Evolutionary conservation across 176 grass and related monocot species (phyloP), one percentile per base, ranked within the genome.

Genomic region (Oryza longistaminata): DNA sequence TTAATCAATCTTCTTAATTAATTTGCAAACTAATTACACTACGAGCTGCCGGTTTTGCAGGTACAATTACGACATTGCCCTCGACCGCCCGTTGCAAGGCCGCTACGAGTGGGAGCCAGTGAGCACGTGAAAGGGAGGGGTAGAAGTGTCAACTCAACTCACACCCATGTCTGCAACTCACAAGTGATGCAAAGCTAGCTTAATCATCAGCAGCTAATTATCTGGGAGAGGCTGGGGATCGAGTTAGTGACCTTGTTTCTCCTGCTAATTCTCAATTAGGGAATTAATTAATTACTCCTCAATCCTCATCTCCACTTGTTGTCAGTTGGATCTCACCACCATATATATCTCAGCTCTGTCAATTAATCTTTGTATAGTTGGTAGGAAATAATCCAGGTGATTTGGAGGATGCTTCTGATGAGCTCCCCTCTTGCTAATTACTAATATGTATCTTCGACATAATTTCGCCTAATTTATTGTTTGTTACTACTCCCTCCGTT

Each of bases 1-100:
- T 0, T 24, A 10, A 34, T 31, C 0, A 31, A 31, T 31, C 29
- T 31, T 2, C 29, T 31, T 31, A 31, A n/a, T 15, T 65, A 27
- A 22, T 15, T 65, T 49, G 26, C 75, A 42, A 42, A 91, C 75
- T 64, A 29, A 91, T 34, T 34, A 34, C 34, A 35, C 34, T 5
- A 0, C 1, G 73, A 81, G 82, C 70, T 66, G 15, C 17, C 1
- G 11, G 9, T 22, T 65, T 15, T 33, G 39, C 82, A 92, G 90
- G 73, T 92, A 92, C 24, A 92, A 92, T 61, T 92, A 86, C 90
- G 90, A 88, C 49, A 3, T 92, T 9, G 79, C 75, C 78, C 67
- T 85, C 22, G 90, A 92, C 78, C 48, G 46, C 13, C 86, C 90
- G 31, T 62, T 88, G 22, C 68, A 88, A 17, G 90, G 86, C 68